Evolutionary conservation across 306 rosid genomes (phyloP).

Genomic region (Trifolium fragiferum): DNA sequence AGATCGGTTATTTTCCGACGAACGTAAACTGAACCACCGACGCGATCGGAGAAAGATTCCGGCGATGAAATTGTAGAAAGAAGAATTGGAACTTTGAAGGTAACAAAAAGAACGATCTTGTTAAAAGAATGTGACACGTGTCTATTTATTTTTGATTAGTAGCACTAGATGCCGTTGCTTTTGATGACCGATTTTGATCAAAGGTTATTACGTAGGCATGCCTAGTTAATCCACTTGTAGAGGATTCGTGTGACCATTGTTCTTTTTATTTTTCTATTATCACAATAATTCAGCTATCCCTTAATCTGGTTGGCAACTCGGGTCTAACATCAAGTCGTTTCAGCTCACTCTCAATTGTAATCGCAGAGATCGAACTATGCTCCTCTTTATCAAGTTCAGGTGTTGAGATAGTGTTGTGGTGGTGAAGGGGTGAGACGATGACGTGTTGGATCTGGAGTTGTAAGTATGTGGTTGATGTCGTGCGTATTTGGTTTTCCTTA

Average conservation of each 20-base stretch:
- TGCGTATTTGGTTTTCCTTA: no score
- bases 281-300: no score
- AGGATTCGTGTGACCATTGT: neutral
- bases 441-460: no score
- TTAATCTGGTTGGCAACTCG: no score
- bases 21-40: conserved; percentile 36
- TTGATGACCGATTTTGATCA: conserved; percentile 45
- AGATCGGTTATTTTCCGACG: conserved; percentile 42
- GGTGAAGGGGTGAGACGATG: no score
- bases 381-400: no score
- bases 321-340: no score
- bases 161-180: conserved; percentile 29
- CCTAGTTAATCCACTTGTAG: conserved; percentile 10
- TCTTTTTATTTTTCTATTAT: no score
- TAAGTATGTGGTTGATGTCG: no score
- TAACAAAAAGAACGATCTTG: neutral
- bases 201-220: conserved; percentile 26
- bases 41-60: conserved; percentile 47
- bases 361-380: no score
- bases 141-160: conserved; percentile 20
- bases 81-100: conserved; percentile 20
- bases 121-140: conserved; percentile 47
- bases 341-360: no score
- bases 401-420: no score
- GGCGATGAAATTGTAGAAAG: conserved; percentile 23